Evolutionary conservation across 768 basidiomycete species (phyloP).

Genomic region (Mycena alexandri): DNA sequence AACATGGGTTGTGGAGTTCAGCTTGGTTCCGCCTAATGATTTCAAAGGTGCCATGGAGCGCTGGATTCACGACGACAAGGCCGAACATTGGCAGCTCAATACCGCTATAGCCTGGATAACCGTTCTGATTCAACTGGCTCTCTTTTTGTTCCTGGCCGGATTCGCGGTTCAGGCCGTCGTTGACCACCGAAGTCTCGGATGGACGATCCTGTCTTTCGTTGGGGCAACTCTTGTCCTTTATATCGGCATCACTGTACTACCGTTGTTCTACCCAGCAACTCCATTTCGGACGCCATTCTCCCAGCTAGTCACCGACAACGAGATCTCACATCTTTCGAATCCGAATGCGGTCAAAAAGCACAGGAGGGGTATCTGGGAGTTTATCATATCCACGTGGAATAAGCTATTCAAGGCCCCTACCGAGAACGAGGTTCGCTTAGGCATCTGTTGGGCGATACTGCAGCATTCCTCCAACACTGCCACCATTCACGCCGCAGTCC

Average conservation of each 20-base stretch:
- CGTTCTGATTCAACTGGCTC: constrained; percentile 15
- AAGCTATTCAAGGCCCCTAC: background rate
- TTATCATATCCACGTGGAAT: background rate
- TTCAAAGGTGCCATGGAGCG: constrained; percentile 19
- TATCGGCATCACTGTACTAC: constrained; percentile 14
- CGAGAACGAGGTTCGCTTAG: background rate
- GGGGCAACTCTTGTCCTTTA: constrained; percentile 12
- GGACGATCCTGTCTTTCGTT: constrained; percentile 20
- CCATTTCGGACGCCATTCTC: constrained; percentile 22
- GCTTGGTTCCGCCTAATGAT: constrained; percentile 15
- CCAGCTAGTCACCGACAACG: background rate
- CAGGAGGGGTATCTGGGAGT: background rate
- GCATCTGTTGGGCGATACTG: constrained; percentile 8
- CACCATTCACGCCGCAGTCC: constrained; percentile 9
- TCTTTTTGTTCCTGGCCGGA: constrained; percentile 13
- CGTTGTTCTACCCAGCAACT: constrained; percentile 8
- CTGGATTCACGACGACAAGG: constrained; percentile 20
- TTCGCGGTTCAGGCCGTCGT: constrained; percentile 14
- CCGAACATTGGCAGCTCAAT: constrained; percentile 12
- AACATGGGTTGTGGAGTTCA: constrained; percentile 18
- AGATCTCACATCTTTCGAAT: background rate
- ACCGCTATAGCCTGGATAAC: constrained; percentile 9
- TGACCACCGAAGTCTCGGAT: constrained; percentile 8
- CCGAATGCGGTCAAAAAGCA: background rate
- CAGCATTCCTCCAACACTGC: constrained; percentile 6